Evolutionary conservation across 257 asterid species (phyloP).

Genomic region (Coffea canephora): DNA sequence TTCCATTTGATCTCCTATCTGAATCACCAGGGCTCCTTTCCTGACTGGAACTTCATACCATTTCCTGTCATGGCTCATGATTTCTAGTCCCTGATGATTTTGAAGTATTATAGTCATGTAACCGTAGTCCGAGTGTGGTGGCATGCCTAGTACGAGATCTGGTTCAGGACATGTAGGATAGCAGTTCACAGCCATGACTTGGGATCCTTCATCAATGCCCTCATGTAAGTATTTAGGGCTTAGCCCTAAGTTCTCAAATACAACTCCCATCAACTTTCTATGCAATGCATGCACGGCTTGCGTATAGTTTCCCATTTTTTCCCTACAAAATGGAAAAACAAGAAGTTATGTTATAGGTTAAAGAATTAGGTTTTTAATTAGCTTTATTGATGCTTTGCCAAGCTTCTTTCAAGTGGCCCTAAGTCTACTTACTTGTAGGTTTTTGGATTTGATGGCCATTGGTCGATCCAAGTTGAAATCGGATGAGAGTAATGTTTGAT

Average conservation of each 20-base stretch:
- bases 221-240: slow-evolving; percentile 40
- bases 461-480: slow-evolving; percentile 58
- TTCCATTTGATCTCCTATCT: slow-evolving; percentile 65
- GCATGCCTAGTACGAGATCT: slow-evolving; percentile 54
- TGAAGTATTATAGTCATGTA: slow-evolving; percentile 50
- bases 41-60: slow-evolving; percentile 54
- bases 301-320: slow-evolving; percentile 54
- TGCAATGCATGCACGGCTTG: slow-evolving; percentile 44
- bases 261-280: slow-evolving; percentile 34
- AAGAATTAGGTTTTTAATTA: too few relatives aligned
- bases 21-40: slow-evolving; percentile 47
- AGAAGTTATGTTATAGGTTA: too few relatives aligned
- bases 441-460: slow-evolving; percentile 70
- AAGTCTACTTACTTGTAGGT: slow-evolving; percentile 38
- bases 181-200: slow-evolving; percentile 50
- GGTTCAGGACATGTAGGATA: slow-evolving; percentile 71
- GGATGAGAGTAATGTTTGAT: slow-evolving; percentile 65
- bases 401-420: neutral
- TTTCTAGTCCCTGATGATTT: slow-evolving; percentile 48
- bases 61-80: slow-evolving; percentile 33
- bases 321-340: slow-evolving; percentile 32
- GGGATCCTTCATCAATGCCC: slow-evolving; percentile 50
- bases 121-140: slow-evolving; percentile 62
- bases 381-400: neutral
- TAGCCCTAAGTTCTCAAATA: slow-evolving; percentile 56